Percentiles rank a stretch among this genome's conserved stretches.
phyloP scores from a whole-genome alignment of 2,329 filamentous ascomycete species.

The Diaporthe longicolla region DNA sequence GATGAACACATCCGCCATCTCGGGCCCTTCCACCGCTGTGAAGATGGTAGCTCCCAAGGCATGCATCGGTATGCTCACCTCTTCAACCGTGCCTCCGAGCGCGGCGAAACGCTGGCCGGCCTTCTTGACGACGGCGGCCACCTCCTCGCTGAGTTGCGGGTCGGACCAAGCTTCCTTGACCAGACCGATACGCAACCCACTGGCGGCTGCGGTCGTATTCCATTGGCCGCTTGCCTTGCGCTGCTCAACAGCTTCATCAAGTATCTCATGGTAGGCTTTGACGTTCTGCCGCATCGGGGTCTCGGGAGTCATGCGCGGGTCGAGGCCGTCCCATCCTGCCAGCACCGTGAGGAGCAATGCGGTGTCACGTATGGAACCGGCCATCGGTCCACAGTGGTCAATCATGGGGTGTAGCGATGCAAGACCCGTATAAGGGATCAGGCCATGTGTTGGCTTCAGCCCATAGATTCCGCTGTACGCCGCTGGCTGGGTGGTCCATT shows the following conservation, averaged over 20 bases:
- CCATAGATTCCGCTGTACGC: conserved; percentile 58
- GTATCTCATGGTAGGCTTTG: conserved; percentile 50
- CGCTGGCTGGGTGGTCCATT: conserved; percentile 48
- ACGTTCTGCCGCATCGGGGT: conserved; percentile 53
- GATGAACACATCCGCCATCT: conserved; percentile 52
- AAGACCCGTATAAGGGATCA: conserved; percentile 66
- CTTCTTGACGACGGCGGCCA: conserved; percentile 53
- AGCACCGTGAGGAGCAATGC: conserved; percentile 57
- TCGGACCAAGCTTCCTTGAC: conserved; percentile 60
- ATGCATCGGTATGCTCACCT: conserved; percentile 64
- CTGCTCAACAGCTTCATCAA: conserved; percentile 46
- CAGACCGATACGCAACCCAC: conserved; percentile 60
- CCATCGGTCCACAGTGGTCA: conserved; percentile 63
- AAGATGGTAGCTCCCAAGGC: conserved; percentile 61
- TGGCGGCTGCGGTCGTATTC: conserved; percentile 50
- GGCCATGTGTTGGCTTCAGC: conserved; percentile 62
- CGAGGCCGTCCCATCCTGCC: conserved; percentile 64
- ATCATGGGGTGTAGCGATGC: conserved; percentile 56
- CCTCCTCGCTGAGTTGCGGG: conserved; percentile 54
- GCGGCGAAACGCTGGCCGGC: conserved; percentile 55
- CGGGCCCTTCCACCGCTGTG: conserved; percentile 56
- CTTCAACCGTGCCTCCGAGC: conserved; percentile 59
- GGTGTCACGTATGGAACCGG: conserved; percentile 57
- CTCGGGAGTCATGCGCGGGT: conserved; percentile 57
- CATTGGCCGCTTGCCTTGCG: conserved; percentile 44